Conservation (phyloP, 371 early-diverging fungal species). For the Capniomyces stellatus region DNA sequence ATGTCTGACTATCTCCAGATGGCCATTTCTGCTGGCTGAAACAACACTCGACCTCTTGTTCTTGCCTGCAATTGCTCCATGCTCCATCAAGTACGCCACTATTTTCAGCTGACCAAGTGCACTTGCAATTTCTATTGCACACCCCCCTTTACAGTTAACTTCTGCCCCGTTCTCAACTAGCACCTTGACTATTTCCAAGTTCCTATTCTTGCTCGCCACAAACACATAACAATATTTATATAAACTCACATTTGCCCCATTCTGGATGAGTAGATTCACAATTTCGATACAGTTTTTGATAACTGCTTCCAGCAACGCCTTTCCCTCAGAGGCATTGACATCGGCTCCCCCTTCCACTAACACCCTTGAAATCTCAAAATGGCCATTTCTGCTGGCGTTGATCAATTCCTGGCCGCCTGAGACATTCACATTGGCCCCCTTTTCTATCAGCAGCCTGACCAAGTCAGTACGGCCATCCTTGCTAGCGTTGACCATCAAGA, state of each 20-base stretch:
- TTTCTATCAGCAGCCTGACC: slow-evolving; percentile 7
- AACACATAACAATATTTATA: slow-evolving; percentile 14
- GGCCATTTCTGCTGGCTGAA: not conserved
- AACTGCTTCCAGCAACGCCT: slow-evolving; percentile 19
- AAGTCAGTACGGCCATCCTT: slow-evolving; percentile 5
- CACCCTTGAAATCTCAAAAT: not conserved
- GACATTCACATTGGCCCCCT: slow-evolving; percentile 12
- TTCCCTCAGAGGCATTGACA: slow-evolving; percentile 7
- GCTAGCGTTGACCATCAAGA: slow-evolving; percentile 18
- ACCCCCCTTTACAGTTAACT: slow-evolving; percentile 8
- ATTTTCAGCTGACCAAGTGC: not conserved
- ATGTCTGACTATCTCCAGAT: not conserved
- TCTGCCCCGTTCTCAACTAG: slow-evolving; percentile 10
- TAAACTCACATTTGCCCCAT: slow-evolving; percentile 12
- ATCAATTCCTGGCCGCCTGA: slow-evolving; percentile 9
- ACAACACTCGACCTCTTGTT: not conserved
- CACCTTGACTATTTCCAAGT: not conserved
- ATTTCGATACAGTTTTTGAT: slow-evolving; percentile 5
- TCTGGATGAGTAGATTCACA: slow-evolving; percentile 6
- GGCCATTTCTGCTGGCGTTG: not conserved
- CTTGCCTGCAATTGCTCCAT: not conserved
- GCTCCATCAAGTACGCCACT: not conserved
- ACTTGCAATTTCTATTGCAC: slow-evolving; percentile 14
- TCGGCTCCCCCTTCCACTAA: not conserved
- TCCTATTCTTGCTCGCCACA: slow-evolving; percentile 4